Percentiles rank a stretch among this genome's conserved stretches.
phyloP scores from a whole-genome alignment of 2,329 filamentous ascomycete species.

The Cercospora sesami region DNA sequence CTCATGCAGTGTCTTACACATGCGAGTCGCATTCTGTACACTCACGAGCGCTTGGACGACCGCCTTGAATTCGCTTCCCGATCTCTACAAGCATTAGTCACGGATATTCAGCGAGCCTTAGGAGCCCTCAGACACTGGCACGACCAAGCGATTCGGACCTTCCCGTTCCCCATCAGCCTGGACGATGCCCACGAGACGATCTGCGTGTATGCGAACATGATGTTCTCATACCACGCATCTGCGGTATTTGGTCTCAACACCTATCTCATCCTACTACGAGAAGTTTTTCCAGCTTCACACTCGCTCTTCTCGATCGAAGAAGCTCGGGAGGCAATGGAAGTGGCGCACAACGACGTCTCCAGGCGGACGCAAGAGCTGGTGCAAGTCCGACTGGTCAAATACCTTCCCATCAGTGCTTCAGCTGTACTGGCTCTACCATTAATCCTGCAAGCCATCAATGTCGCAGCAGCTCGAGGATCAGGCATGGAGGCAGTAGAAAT shows the following conservation, averaged over 20 bases:
- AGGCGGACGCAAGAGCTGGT: constrained; percentile 28
- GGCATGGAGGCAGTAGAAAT: constrained; percentile 26
- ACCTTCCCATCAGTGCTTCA: constrained; percentile 25
- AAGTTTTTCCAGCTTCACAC: constrained; percentile 22
- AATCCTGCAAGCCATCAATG: constrained; percentile 27
- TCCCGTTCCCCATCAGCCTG: constrained; percentile 26
- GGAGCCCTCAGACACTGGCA: constrained; percentile 25
- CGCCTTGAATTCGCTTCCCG: constrained; percentile 24
- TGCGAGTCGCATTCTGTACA: constrained; percentile 23
- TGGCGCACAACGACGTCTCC: constrained; percentile 27
- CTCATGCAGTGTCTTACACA: constrained; percentile 26
- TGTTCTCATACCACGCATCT: constrained; percentile 29
- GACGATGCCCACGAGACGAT: constrained; percentile 28
- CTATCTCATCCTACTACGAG: constrained; percentile 25
- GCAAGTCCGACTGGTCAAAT: constrained; percentile 27
- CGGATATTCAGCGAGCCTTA: constrained; percentile 23
- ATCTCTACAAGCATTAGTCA: constrained; percentile 17
- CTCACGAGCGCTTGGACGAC: constrained; percentile 26
- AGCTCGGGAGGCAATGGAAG: constrained; percentile 24
- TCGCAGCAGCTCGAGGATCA: constrained; percentile 26
- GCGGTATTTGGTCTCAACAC: constrained; percentile 28
- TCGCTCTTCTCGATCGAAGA: constrained; percentile 27
- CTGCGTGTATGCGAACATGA: constrained; percentile 29
- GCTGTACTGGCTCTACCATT: constrained; percentile 23
- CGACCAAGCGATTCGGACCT: constrained; percentile 24